Base-by-base conservation (phyloP, 1,284 basidiomycete species). In the Leccinum pallidistipes region DNA sequence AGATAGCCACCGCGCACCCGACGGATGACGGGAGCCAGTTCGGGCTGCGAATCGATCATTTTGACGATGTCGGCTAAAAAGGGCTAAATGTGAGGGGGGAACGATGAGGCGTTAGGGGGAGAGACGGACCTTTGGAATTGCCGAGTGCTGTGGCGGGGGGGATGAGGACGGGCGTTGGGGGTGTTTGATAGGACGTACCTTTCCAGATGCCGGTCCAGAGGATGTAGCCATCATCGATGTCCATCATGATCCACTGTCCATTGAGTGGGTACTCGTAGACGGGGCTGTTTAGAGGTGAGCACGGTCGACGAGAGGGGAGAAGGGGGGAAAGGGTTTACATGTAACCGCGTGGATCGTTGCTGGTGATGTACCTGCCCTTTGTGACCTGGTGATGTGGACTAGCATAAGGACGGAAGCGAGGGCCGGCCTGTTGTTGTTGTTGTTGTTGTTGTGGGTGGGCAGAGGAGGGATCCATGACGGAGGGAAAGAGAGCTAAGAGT, bases 181-280 rank as follows among this genome's bases (percentile, higher is more conserved):
- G 0, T 21, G 3, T 14, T 5, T 36, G 1, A 10, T 1, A 12
- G 7, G 21, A 64, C 79, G 64, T 63, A 91, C 90, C 91, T 82
- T 93, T 93, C 91, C 91, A 93, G 60, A 93, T 93, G 12, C 91
- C 91, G 3, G 91, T 93, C 91, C 91, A 92, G 12, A 92, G 79
- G 64, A 93, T 87, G 71, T 92, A 93, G 3, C 91, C 91, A 72
- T 93, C 91, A 73, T 94, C 92, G 73, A 91, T 90, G 78, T 94
- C 92, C 85, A 94, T 91, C 91, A 94, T 94, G 69, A 94, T 92
- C 90, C 91, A 94, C 72, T 93, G 91, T 14, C 87, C 89, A 65
- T 92, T 92, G 61, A 94, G 79, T 3, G 91, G 91, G 68, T 94
- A 94, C 74, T 94, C 91, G 69, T 91, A 93, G 10, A 94, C 91